These are phyloP conservation scores for Aphanomyces euteiches DNA, from an alignment of 352 stramenopile species.

Conservation along the genomic window DNA sequence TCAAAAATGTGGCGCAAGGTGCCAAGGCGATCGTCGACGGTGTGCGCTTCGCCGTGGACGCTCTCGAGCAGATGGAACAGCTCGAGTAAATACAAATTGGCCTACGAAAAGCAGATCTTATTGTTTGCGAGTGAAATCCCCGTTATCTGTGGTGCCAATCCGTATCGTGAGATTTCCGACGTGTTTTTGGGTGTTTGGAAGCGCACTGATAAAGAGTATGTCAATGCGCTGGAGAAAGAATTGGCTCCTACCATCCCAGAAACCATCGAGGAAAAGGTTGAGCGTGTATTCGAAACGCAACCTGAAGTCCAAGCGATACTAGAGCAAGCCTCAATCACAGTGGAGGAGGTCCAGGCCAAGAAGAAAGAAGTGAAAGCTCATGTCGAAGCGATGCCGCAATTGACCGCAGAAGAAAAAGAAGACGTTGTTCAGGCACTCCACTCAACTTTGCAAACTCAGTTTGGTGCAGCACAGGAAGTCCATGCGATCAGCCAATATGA, in stretches of 20 bases:
- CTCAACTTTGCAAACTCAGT: conserved; percentile 77
- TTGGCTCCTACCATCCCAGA: conserved; percentile 43
- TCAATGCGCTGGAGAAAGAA: conserved; percentile 45
- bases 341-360: conserved; percentile 39
- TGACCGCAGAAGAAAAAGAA: conserved; percentile 45
- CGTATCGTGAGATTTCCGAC: conserved; percentile 79
- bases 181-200: conserved; percentile 77
- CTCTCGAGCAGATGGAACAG: neutral
- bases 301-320: conserved; percentile 58
- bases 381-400: conserved; percentile 33
- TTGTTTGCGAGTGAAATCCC: conserved; percentile 84
- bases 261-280: conserved; percentile 57
- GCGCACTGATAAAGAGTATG: conserved; percentile 66
- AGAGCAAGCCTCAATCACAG: conserved; percentile 9
- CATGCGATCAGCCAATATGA: conserved; percentile 71
- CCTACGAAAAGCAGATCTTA: conserved; percentile 52
- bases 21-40: too few relatives aligned
- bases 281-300: conserved; percentile 24
- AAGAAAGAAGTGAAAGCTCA: conserved; percentile 34
- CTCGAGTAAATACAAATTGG: conserved; percentile 21
- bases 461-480: conserved; percentile 58
- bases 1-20: too few relatives aligned
- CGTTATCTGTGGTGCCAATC: conserved; percentile 75
- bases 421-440: conserved; percentile 72
- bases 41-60: too few relatives aligned